Evolutionary conservation across 306 rosid species (phyloP), one percentile per base, ranked within the genome.

Genomic region (Cucurbita pepo): DNA sequence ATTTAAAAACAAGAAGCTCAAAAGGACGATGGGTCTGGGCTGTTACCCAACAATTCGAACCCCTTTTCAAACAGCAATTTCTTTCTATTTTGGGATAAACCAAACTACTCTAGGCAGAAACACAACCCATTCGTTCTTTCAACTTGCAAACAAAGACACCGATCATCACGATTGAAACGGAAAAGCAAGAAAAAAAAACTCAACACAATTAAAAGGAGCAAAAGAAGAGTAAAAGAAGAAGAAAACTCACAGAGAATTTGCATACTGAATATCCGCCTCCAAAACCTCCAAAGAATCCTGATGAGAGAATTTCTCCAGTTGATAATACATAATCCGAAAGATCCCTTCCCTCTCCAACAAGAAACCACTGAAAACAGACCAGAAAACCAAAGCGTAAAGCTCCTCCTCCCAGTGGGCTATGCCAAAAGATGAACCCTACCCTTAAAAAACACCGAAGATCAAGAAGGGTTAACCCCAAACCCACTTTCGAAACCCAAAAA

Each of bases 241-340:
- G 21, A 16, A 38, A 82, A 85, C 92, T 86, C 56, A 95, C 99
- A 95, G 78, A 81, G 95, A 78, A 88, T 95, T 95, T 15, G 99
- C 99, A 75, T 89, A 90, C 61, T 87, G 95, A 41, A 95, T 87
- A 84, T 95, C 99, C 79, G 92, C 97, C 71, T 95, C 97, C 21
- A 95, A 82, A 15, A 81, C 82, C 83, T 86, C 79, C 77, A 95
- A 74, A 8, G 91, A 88, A 77, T 94, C 97, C 66, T 85, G 91
- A 59, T 77, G 86, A 72, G 98, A 90, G 56, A 89, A 79, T 67
- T 94, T 77, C 11, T 82, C 88, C 72, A 90, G 84, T 65, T 85
- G 93, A 83, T 89, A 94, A 18, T 83, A 83, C 83, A 86, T 86
- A 82, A 83, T 81, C 61, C 85, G 52, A 44, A 18, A 50, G n/a